Evolutionary conservation across 2,329 filamentous ascomycete genomes (phyloP).

Genomic region (Aspergillus proliferans): DNA sequence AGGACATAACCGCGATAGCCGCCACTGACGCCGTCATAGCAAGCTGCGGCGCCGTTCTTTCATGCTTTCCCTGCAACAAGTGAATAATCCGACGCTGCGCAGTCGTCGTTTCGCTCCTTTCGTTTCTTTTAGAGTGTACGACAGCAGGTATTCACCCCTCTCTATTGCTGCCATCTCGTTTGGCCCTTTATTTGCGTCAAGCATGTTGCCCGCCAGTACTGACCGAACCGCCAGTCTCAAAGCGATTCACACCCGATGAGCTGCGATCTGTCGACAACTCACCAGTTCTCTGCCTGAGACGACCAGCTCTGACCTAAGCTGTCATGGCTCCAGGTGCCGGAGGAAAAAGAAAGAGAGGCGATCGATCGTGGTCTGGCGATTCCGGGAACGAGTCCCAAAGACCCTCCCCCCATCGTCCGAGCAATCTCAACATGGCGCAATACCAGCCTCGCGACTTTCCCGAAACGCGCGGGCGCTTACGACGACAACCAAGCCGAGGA

Average conservation of each 20-base stretch:
- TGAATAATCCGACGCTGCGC: neutral
- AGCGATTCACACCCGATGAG: conserved; percentile 23
- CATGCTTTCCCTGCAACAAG: neutral
- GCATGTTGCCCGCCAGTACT: neutral
- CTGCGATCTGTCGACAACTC: conserved; percentile 22
- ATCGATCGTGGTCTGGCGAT: conserved; percentile 40
- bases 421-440: conserved; percentile 48
- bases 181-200: neutral
- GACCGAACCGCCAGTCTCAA: neutral
- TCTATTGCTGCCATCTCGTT: neutral
- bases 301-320: conserved; percentile 19
- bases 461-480: conserved; percentile 33
- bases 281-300: conserved; percentile 21
- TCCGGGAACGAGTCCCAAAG: conserved; percentile 34
- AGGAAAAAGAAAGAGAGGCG: conserved; percentile 51
- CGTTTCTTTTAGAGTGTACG: neutral
- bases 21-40: neutral
- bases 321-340: conserved; percentile 47
- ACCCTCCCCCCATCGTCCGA: conserved; percentile 44
- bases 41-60: neutral
- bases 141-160: neutral
- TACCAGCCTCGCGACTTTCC: conserved; percentile 34
- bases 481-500: conserved; percentile 34
- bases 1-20: neutral
- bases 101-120: neutral